These are phyloP conservation scores for Butyriboletus loyo DNA, from an alignment of 768 basidiomycete species.

Conservation along the genomic window DNA sequence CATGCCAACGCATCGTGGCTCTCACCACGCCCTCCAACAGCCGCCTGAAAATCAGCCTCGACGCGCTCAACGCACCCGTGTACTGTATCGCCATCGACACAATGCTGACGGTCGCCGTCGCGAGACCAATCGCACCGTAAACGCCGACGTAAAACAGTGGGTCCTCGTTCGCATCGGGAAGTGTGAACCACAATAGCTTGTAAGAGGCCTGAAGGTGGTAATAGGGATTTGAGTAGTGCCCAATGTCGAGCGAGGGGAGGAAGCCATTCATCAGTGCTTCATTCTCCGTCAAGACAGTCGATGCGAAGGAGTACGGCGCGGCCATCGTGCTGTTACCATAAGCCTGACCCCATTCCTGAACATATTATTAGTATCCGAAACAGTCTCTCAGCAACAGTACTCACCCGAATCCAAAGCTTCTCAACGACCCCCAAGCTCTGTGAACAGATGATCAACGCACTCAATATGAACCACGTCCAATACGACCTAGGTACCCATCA, in stretches of 20 bases:
- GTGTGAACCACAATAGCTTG: slow-evolving; percentile 13
- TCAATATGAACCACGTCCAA: slow-evolving; percentile 29
- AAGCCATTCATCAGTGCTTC: slow-evolving; percentile 27
- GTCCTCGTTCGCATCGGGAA: slow-evolving; percentile 52
- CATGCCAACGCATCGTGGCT: slow-evolving; percentile 84
- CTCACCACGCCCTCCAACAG: slow-evolving; percentile 68
- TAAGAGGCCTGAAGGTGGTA: slow-evolving; percentile 15
- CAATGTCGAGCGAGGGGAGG: slow-evolving; percentile 17
- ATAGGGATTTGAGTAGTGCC: slow-evolving; percentile 15
- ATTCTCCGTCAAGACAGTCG: slow-evolving; percentile 25
- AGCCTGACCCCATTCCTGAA: slow-evolving; percentile 30
- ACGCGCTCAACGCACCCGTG: slow-evolving; percentile 45
- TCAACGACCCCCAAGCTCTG: slow-evolving; percentile 27
- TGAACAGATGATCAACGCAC: slow-evolving; percentile 19
- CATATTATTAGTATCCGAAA: not conserved
- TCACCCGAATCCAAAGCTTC: slow-evolving; percentile 31
- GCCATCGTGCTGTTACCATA: slow-evolving; percentile 11
- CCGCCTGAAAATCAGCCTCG: slow-evolving; percentile 40
- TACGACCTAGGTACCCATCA: slow-evolving; percentile 21
- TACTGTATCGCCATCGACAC: slow-evolving; percentile 52
- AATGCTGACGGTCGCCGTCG: slow-evolving; percentile 45
- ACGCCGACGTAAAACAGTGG: slow-evolving; percentile 72
- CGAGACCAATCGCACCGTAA: slow-evolving; percentile 60
- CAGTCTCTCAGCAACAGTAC: not conserved
- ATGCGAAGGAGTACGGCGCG: slow-evolving; percentile 16